A percentile compares a stretch with the other conserved stretches of the same genome.
These are phyloP conservation scores for Simmondsia chinensis DNA, from an alignment of 148 eudicot species.

Conservation along the genomic window DNA sequence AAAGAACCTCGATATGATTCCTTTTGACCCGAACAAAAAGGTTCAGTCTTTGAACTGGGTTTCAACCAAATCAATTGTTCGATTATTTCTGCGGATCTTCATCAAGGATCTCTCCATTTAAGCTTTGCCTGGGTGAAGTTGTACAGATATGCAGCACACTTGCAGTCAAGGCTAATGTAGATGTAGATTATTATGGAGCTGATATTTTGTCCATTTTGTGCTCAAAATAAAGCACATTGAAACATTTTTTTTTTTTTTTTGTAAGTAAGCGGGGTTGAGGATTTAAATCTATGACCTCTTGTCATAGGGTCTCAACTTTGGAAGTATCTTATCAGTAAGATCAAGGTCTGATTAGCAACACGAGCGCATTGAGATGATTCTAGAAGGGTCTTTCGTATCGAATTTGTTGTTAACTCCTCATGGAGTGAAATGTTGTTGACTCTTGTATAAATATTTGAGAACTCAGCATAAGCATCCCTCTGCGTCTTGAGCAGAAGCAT, in stretches of 20 bases:
- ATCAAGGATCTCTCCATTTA: conserved; percentile 8
- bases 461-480: too few species aligned
- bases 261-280: neutral
- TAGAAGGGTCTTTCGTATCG: too few species aligned
- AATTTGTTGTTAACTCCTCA: too few species aligned
- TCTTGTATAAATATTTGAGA: too few species aligned
- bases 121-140: conserved; percentile 23
- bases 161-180: conserved; percentile 12
- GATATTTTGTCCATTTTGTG: neutral
- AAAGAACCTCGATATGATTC: neutral
- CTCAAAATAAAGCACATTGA: neutral
- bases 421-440: too few species aligned
- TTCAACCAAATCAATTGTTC: too few species aligned
- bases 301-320: too few species aligned
- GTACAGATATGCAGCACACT: conserved; percentile 36
- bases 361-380: conserved; percentile 22
- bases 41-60: too few species aligned
- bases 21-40: neutral
- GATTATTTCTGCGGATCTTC: too few species aligned
- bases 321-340: too few species aligned
- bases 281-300: neutral
- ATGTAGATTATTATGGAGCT: conserved; percentile 9
- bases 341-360: too few species aligned
- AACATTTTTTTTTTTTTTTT: neutral
- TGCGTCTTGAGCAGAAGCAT: too few species aligned